Evolutionary conservation across 225 moss, liverwort and hornwort genomes (phyloP).

Genomic region (Asterella californica): DNA sequence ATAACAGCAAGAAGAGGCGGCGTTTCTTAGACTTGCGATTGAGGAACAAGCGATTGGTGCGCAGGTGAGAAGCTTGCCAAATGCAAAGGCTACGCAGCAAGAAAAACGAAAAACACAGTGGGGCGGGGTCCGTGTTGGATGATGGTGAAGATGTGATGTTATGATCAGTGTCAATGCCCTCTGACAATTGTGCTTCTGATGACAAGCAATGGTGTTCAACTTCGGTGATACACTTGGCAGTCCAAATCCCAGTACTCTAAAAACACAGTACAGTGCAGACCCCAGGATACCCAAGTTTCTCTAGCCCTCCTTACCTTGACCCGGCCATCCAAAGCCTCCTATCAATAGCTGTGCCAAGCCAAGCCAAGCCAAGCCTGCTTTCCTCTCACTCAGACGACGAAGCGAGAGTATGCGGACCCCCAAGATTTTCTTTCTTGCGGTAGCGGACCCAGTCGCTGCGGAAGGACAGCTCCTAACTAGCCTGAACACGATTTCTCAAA

Average conservation of each 20-base stretch:
- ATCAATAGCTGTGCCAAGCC: constrained; percentile 10
- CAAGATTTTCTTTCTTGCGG: constrained; percentile 4
- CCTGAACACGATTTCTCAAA: neutral
- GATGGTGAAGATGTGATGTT: neutral
- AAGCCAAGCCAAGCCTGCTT: constrained; percentile 4
- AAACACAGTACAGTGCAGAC: constrained; percentile 9
- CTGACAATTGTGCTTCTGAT: constrained; percentile 9
- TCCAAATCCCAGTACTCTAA: constrained; percentile 6
- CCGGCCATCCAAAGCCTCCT: constrained; percentile 18
- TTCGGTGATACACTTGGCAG: neutral
- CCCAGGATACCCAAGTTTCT: constrained; percentile 16
- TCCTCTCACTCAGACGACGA: constrained; percentile 16
- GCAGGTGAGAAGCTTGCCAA: constrained; percentile 16
- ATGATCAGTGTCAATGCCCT: constrained; percentile 14
- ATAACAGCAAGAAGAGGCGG: constrained; percentile 21
- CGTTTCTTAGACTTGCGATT: constrained; percentile 16
- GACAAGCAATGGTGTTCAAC: neutral
- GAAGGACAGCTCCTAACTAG: neutral
- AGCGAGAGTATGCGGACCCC: neutral
- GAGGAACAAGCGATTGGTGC: neutral
- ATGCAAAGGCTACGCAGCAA: constrained; percentile 21
- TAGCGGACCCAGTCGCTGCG: neutral
- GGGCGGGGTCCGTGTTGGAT: neutral
- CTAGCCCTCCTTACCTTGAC: constrained; percentile 27
- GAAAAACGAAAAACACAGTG: constrained; percentile 1